A percentile compares a stretch with the other conserved stretches of the same genome.
Conservation (phyloP, 1,284 basidiomycete genomes). For the Sphagnurus paluster region DNA sequence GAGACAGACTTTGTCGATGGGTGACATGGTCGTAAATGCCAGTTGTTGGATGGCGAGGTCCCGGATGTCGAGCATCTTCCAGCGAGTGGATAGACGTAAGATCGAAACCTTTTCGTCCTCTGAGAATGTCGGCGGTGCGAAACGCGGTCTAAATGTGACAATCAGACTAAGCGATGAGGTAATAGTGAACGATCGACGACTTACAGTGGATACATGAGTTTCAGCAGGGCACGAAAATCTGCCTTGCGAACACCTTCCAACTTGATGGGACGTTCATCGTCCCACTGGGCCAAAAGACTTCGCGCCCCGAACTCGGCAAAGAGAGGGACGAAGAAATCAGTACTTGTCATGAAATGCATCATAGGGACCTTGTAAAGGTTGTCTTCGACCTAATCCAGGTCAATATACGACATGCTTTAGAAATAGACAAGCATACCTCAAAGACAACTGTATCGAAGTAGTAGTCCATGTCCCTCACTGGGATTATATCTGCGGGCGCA, state of each 20-base stretch:
- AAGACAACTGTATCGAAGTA: slow-evolving; percentile 1
- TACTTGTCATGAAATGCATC: slow-evolving; percentile 7
- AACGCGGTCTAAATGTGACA: not conserved
- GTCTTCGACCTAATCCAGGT: slow-evolving; percentile 5
- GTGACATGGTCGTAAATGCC: slow-evolving; percentile 1
- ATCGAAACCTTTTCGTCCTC: slow-evolving; percentile 13
- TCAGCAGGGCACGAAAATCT: slow-evolving; percentile 14
- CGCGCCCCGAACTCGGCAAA: not conserved
- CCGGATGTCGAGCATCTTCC: slow-evolving; percentile 16
- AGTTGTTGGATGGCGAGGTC: slow-evolving; percentile 12
- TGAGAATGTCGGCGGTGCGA: slow-evolving; percentile 1
- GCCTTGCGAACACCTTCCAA: slow-evolving; percentile 7
- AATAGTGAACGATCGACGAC: not conserved
- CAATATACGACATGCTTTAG: not conserved
- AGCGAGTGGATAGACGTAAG: slow-evolving; percentile 12
- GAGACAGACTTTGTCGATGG: slow-evolving; percentile 3
- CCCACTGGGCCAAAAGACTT: no score
- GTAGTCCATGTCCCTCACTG: slow-evolving; percentile 8
- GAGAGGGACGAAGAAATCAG: slow-evolving; percentile 4
- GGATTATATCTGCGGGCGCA: not conserved
- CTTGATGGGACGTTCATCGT: not conserved
- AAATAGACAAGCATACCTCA: not conserved
- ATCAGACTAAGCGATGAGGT: not conserved
- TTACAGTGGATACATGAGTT: slow-evolving; percentile 15
- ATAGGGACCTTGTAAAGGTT: slow-evolving; percentile 8